Percentiles rank a stretch among this genome's conserved stretches.
Evolutionary conservation across 2,329 filamentous ascomycete genomes (phyloP).

Genomic region (Aspergillus fumigatus): DNA sequence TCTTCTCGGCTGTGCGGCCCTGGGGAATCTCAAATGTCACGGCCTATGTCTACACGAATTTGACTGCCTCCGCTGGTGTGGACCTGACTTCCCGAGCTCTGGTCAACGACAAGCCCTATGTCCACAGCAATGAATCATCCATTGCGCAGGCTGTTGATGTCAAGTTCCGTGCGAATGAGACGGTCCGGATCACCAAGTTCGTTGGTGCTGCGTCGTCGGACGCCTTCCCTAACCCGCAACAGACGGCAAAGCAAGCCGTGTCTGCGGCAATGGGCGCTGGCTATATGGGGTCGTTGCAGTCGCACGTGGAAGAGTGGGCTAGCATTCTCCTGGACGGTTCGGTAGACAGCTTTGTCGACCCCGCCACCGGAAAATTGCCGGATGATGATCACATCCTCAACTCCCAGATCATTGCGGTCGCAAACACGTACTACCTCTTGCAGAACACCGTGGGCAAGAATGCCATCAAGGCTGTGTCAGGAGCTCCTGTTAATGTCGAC

Average conservation of each 20-base stretch:
- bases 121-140: conserved; percentile 57
- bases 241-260: conserved; percentile 53
- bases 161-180: conserved; percentile 49
- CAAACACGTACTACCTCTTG: conserved; percentile 45
- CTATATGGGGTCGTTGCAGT: conserved; percentile 50
- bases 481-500: conserved; percentile 53
- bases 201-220: conserved; percentile 66
- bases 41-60: conserved; percentile 52
- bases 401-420: conserved; percentile 45
- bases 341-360: conserved; percentile 59
- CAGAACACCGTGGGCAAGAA: conserved; percentile 51
- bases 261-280: conserved; percentile 48
- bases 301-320: conserved; percentile 60
- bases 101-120: conserved; percentile 44
- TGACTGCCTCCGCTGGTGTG: conserved; percentile 37
- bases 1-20: conserved; percentile 64
- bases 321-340: conserved; percentile 56
- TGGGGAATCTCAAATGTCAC: conserved; percentile 58
- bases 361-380: conserved; percentile 54
- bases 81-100: conserved; percentile 41
- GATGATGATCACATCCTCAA: conserved; percentile 54
- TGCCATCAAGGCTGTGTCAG: conserved; percentile 47
- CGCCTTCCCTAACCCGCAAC: conserved; percentile 57
- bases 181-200: conserved; percentile 59
- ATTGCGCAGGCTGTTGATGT: conserved; percentile 59